Evolutionary conservation across 805 yeast species (phyloP).

Genomic region (Candida piceae): DNA sequence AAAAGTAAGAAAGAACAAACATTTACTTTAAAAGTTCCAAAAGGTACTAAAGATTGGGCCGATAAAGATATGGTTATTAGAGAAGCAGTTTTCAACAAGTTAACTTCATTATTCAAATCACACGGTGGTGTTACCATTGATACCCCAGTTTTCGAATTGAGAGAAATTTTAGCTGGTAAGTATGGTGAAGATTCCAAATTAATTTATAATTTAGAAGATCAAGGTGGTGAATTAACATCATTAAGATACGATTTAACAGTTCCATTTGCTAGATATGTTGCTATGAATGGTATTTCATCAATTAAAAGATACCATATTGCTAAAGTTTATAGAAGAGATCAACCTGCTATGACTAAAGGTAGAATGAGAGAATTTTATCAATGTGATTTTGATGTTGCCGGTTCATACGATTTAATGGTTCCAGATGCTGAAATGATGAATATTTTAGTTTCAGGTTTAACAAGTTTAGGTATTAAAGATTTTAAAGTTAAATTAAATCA

Average conservation of each 20-base stretch:
- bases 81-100: conserved; percentile 73
- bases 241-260: conserved; percentile 95
- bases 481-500: conserved; percentile 92
- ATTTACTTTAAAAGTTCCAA: conserved; percentile 87
- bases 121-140: conserved; percentile 99
- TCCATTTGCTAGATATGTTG: conserved; percentile 96
- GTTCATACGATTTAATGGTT: conserved; percentile 87
- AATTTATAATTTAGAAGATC: conserved; percentile 94
- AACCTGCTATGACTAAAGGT: conserved; percentile 99
- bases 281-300: conserved; percentile 84
- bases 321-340: conserved; percentile 97
- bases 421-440: conserved; percentile 91
- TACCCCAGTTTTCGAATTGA: conserved; percentile 95
- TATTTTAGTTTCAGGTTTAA: conserved; percentile 78
- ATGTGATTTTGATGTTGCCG: conserved; percentile 98
- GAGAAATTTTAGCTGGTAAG: conserved; percentile 93
- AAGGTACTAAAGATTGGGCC: conserved; percentile 98
- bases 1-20: conserved; percentile 46
- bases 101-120: conserved; percentile 75
- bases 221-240: conserved; percentile 97
- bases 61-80: conserved; percentile 96
- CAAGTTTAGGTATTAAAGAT: conserved; percentile 76
- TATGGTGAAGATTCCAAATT: conserved; percentile 98
- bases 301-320: conserved; percentile 97
- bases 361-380: conserved; percentile 99